Evolutionary conservation across 228 moss, liverwort and hornwort species (phyloP).

Genomic region (Sphagnum fallax): DNA sequence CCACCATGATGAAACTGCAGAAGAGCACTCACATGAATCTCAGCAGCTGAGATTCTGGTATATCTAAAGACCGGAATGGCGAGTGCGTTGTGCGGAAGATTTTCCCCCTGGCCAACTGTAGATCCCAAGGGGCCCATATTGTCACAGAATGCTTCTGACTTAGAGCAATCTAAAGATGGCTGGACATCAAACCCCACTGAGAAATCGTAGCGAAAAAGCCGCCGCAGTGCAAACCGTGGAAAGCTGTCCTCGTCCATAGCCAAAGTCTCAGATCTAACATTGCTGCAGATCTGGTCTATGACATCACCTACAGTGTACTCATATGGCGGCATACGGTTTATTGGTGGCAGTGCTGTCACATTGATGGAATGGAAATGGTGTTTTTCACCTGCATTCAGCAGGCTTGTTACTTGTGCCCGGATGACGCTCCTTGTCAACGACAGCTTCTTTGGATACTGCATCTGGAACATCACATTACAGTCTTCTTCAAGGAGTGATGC

Average conservation of each 20-base stretch:
- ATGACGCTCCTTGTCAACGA: constrained; percentile 2
- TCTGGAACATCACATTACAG: constrained; percentile 3
- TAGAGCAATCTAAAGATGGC: not conserved
- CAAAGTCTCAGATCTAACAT: not conserved
- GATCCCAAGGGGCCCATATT: constrained; percentile 3
- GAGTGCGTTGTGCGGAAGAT: not conserved
- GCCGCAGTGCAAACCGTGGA: not conserved
- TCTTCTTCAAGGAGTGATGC: not conserved
- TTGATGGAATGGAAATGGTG: not conserved
- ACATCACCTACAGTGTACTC: not conserved
- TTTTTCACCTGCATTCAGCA: not conserved
- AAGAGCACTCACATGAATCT: not conserved
- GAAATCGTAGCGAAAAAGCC: not conserved
- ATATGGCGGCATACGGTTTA: not conserved
- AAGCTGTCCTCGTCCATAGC: constrained; percentile 2
- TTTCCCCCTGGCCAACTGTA: not conserved
- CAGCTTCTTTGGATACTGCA: constrained; percentile 1
- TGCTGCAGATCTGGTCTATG: not conserved
- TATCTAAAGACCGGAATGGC: not conserved
- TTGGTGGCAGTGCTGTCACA: not conserved
- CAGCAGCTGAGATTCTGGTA: not conserved
- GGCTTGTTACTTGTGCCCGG: constrained; percentile 1
- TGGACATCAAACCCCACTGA: not conserved
- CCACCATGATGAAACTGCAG: not conserved
- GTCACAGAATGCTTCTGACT: not conserved